Percentiles rank a stretch among this genome's conserved stretches.
These are phyloP conservation scores for Dipteronia sinensis DNA, from an alignment of 345 rosid species.

Conservation along the genomic window DNA sequence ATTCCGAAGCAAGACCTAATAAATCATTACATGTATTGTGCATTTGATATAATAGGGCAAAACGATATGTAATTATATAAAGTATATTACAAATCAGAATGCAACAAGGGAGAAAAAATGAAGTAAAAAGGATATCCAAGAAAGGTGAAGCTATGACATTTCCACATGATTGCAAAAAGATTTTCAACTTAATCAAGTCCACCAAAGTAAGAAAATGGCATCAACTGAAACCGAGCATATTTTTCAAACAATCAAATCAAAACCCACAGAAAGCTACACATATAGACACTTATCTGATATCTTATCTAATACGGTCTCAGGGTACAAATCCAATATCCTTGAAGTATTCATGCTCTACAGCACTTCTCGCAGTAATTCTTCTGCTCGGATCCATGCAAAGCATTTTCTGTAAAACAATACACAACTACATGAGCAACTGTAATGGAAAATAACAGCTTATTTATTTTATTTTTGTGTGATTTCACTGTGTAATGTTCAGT, in stretches of 20 bases:
- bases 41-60: background rate
- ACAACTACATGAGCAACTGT: conserved; percentile 22
- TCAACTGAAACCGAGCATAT: conserved; percentile 11
- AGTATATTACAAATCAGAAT: no score
- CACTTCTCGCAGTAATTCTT: conserved; percentile 89
- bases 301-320: conserved; percentile 16
- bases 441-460: conserved; percentile 7
- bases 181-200: conserved; percentile 10
- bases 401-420: conserved; percentile 69
- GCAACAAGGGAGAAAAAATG: background rate
- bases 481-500: background rate
- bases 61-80: background rate
- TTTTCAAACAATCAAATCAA: conserved; percentile 22
- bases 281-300: conserved; percentile 25
- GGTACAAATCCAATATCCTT: conserved; percentile 72
- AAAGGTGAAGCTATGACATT: background rate
- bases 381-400: conserved; percentile 83
- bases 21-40: no score
- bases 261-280: conserved; percentile 25
- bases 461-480: background rate
- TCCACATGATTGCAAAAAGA: conserved; percentile 5
- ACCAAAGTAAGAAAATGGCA: conserved; percentile 12
- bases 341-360: conserved; percentile 95
- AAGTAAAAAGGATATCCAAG: background rate
- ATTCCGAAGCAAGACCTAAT: no score